phyloP scores from a whole-genome alignment of 2,329 filamentous ascomycete genomes.

The Tolypocladium endophyticum region DNA sequence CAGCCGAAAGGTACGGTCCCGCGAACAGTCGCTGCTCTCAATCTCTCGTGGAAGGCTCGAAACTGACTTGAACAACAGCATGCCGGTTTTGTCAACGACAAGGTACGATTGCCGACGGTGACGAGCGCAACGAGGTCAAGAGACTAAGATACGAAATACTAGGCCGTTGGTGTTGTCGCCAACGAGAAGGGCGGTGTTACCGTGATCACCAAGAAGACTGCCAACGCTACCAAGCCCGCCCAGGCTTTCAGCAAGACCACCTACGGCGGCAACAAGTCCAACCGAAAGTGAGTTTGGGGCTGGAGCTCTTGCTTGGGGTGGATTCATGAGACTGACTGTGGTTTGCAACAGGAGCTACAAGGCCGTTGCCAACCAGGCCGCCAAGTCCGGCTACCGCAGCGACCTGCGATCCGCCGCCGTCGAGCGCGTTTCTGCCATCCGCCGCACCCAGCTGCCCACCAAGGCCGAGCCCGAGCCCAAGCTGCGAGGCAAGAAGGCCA shows the following conservation, averaged over 20 bases:
- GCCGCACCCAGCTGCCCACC: conserved; percentile 64
- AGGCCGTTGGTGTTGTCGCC: conserved; percentile 75
- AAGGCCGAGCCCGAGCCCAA: conserved; percentile 68
- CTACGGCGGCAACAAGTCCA: conserved; percentile 62
- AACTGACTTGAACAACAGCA: conserved; percentile 47
- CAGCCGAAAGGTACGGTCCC: conserved; percentile 64
- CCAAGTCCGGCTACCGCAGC: conserved; percentile 76
- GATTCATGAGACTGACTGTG: conserved; percentile 9
- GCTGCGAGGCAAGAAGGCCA: conserved; percentile 69
- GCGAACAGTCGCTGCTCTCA: background rate
- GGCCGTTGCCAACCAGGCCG: conserved; percentile 69
- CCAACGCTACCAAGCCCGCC: conserved; percentile 62
- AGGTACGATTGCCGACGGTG: conserved; percentile 46
- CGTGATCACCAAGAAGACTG: conserved; percentile 76
- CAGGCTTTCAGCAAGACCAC: conserved; percentile 52
- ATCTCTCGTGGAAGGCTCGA: background rate
- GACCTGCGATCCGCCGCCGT: conserved; percentile 72
- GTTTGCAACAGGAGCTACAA: conserved; percentile 63
- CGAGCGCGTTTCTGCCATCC: conserved; percentile 78
- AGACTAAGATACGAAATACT: conserved; percentile 11
- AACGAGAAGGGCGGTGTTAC: conserved; percentile 70
- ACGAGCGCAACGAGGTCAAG: background rate
- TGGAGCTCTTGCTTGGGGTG: background rate
- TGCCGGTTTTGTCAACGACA: conserved; percentile 86
- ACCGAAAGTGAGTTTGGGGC: conserved; percentile 48